Conservation (phyloP, 768 basidiomycete genomes). For the Macrocybe gigantea region DNA sequence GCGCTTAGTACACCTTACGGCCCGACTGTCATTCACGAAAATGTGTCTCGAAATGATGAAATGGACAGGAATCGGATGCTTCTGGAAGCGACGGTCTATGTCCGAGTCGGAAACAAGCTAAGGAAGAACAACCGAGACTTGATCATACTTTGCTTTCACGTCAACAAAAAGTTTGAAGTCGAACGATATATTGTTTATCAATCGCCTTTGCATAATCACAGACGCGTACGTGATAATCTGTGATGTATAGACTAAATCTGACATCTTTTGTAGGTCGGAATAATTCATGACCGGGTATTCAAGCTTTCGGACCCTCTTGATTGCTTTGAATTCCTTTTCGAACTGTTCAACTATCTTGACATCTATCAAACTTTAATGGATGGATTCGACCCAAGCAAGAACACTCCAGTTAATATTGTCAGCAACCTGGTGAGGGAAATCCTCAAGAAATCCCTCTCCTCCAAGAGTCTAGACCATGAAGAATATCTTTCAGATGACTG, state of each 20-base stretch:
- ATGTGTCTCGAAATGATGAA: background rate
- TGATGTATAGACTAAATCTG: background rate
- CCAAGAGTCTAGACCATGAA: too few relatives aligned
- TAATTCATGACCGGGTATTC: background rate
- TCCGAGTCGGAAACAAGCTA: background rate
- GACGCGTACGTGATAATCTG: background rate
- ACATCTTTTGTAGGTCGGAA: background rate
- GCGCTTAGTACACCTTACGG: background rate
- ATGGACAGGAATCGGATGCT: background rate
- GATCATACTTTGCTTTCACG: background rate
- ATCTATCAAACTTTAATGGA: background rate
- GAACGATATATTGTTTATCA: conserved; percentile 1
- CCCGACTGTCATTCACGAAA: background rate
- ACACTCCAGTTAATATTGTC: background rate
- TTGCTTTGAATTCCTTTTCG: background rate
- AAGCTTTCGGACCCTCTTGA: background rate
- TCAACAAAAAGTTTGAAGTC: background rate
- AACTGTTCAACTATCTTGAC: conserved; percentile 1
- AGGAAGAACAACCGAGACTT: background rate
- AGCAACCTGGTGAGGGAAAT: background rate
- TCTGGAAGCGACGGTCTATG: background rate
- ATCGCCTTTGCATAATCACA: background rate
- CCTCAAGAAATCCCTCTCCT: too few relatives aligned
- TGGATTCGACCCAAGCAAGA: background rate
- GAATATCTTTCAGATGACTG: too few relatives aligned